Base-by-base conservation (phyloP, 2,329 filamentous ascomycete species). In the Sclerotinia subarctica region DNA sequence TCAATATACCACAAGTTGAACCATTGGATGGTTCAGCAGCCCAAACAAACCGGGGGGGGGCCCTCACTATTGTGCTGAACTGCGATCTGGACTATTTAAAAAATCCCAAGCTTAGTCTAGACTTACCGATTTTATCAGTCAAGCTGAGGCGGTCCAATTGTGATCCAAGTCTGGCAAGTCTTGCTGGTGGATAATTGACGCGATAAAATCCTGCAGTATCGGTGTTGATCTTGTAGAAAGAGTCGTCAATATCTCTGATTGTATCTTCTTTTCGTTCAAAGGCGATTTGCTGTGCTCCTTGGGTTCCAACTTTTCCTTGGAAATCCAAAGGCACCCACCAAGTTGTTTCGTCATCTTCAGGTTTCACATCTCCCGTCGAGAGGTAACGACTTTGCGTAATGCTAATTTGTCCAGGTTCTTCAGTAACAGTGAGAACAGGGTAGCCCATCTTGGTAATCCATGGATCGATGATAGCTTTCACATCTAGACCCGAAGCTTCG, bases 391-490 rank as follows among this genome's bases (percentile, higher is more conserved):
- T 90, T 79, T 99, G 95, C 77, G 89, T 90, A 70, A 98, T 82
- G 54, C 86, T 88, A 74, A 98, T 90, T 78, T 94, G 90, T 21
- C 91, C 90, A 68, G 89, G 87, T 78, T 94, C 88, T 80, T 98
- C 95, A 29, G 90, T 85, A 21, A 98, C 86, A 2, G 91, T 96
- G 26, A 99, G 81, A 19, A 98, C 89, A 0, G 95, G 95, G 80
- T 97, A 96, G 1, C 95, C 95, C 73, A 98, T 96, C 81, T 94
- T 95, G 74, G 90, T 88, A 76, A 98, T 97, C 95, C 95, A 99
- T 24, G 91, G 89, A 72, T 92, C 85, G 94, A 99, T 99, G 76
- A 98, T 90, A 60, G 84, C 83, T 72, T 90, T 89, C 47, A 99
- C 90, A 76, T 98, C 91, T 78, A 92, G 88, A 46, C 92, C 93